Percentiles rank a stretch among this genome's conserved stretches.
phyloP scores from a whole-genome alignment of 768 basidiomycete genomes.

The Nidula microcarpa region DNA sequence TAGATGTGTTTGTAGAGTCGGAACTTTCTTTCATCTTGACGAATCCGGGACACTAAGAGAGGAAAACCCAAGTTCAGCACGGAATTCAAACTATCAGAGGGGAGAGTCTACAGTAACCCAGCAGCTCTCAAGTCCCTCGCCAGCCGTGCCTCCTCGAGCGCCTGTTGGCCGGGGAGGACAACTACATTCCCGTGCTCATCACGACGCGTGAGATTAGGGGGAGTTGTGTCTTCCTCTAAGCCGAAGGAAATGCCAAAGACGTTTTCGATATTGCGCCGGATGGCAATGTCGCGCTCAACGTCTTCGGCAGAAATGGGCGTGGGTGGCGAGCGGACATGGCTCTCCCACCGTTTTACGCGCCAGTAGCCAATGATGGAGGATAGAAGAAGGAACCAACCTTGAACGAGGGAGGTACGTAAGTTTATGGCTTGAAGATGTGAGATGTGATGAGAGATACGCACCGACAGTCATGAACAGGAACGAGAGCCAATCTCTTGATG shows the following conservation, averaged over 20 bases:
- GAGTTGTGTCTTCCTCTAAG: slow-evolving; percentile 22
- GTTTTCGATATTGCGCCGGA: slow-evolving; percentile 46
- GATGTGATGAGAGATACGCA: slow-evolving; percentile 18
- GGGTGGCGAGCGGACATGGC: slow-evolving; percentile 51
- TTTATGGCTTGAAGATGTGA: background rate
- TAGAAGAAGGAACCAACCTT: slow-evolving; percentile 90
- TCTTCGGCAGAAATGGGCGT: slow-evolving; percentile 39
- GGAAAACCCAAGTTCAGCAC: no score
- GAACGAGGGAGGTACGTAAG: slow-evolving; percentile 3
- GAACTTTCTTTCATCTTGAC: no score
- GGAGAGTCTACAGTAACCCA: slow-evolving; percentile 41
- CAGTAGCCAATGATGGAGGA: slow-evolving; percentile 80
- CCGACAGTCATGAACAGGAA: slow-evolving; percentile 91
- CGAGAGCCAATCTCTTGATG: slow-evolving; percentile 84
- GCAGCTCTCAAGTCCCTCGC: slow-evolving; percentile 48
- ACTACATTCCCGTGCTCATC: slow-evolving; percentile 19
- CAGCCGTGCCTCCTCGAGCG: slow-evolving; percentile 41
- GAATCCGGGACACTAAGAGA: background rate
- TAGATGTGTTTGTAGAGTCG: no score
- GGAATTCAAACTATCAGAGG: background rate
- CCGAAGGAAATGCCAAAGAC: slow-evolving; percentile 47
- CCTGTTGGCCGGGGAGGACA: slow-evolving; percentile 10
- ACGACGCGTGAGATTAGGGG: background rate
- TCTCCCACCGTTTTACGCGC: slow-evolving; percentile 84
- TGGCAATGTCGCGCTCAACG: slow-evolving; percentile 45